Evolutionary conservation across 2,329 filamentous ascomycete species (phyloP), one percentile per base, ranked within the genome.

Genomic region (Trichothecium roseum): DNA sequence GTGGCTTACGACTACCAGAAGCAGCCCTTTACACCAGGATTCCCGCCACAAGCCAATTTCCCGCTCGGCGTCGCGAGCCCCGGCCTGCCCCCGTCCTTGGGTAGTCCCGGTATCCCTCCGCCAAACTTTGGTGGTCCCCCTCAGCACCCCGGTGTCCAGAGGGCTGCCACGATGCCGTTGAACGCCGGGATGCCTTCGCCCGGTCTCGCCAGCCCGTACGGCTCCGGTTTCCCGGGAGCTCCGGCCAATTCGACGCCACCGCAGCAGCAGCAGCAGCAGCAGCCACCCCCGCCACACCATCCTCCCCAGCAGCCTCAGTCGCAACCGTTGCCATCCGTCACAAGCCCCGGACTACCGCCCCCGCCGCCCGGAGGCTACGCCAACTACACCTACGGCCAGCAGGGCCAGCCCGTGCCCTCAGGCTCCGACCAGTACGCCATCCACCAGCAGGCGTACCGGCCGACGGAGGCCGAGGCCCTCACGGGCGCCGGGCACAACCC

Each of bases 391-490:
- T 68, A 68, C 43, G 42, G 41, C 37, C 53, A 49, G 36, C 51
- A 47, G 41, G 41, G 38, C 32, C 49, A 44, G 26, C 35, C 31
- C 15, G 10, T 30, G 15, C 16, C 35, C 18, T 5, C 29, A 10
- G 18, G 14, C 20, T 24, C n/a, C 3, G 29, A 20, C n/a, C 40
- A 39, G 17, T 83, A 80, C 40, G 54, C 57, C 7, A 58, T 85
- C 29, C 83, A 87, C 47, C 69, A 76, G 48, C 81, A 85, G 54
- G 57, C 76, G 14, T 87, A 86, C 50, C 59, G 74, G 37, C 83
- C 82, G 2, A 80, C 74, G 5, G 77, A 82, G 53, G 58, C 60
- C 5, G 81, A 84, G 53, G 56, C 60, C 27, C 43, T 44, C n/a
- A 60, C 64, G 33, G 43, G 41, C 3, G 43, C 48, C 3, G 34